Base-by-base conservation (phyloP, 257 asterid genomes). In the Scutellaria barbata region DNA sequence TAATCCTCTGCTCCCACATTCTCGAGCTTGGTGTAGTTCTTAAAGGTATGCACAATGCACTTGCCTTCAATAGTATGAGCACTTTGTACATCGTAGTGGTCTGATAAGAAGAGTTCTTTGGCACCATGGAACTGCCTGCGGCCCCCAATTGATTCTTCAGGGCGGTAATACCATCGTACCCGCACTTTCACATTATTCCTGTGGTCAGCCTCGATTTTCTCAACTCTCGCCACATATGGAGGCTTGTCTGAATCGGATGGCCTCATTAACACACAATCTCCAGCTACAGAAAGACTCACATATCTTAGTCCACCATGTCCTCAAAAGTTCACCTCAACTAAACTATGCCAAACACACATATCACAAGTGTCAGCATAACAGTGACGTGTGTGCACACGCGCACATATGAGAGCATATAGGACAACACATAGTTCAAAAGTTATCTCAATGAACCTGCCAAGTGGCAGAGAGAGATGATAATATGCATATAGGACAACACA, bases 91-190 rank as follows among this genome's bases (percentile, higher is more conserved):
- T 90, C 96, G 61, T 60, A 87, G 72, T 90, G 96, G 80, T 90
- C 97, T 2, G 97, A 90, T 76, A 90, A 58, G 84, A 90, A 90
- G 10, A 90, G 89, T 82, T 90, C 97, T 82, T 90, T 90, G 20
- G 90, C 90, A 68, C 97, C 96, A 58, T 90, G 97, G 80, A 90
- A 90, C 84, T 90, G 97, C 84, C 95, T 84, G 17, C 96, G 90
- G 11, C 95, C 95, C 41, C 97, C 95, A 70, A 86, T 74, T n/a
- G 95, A 85, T 62, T 90, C 97, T 81, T 90, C 97, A 0, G 96
- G 95, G 10, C 96, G 86, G 64, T 88, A 90, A 59, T 86, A 90
- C 97, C 97, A 90, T 78, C 85, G 82, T 46, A 89, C 95, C 46
- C 85, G 85, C 45, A 88, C 95, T 67, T 90, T 90, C 62, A 83